These are phyloP conservation scores for Trypanosoma melophagium DNA, from an alignment of 208 protist species.

Conservation along the genomic window DNA sequence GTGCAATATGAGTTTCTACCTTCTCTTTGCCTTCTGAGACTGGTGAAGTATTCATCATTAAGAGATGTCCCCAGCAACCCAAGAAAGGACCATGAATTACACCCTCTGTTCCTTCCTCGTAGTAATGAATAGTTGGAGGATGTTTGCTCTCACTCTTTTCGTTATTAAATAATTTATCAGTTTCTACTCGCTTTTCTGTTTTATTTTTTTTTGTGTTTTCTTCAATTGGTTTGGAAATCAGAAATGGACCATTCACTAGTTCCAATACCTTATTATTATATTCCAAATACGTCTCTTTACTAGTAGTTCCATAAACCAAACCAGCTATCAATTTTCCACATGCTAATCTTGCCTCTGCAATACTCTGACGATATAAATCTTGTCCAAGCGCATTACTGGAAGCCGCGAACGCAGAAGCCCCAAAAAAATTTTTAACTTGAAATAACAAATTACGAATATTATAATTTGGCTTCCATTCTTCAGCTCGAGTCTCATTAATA, in stretches of 20 bases:
- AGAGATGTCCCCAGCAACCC: constrained; percentile 38
- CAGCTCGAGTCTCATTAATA: neutral
- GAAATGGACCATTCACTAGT: constrained; percentile 14
- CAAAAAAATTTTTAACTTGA: constrained; percentile 40
- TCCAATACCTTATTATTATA: neutral
- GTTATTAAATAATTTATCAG: neutral
- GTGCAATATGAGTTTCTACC: neutral
- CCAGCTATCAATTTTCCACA: constrained; percentile 20
- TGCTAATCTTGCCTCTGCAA: constrained; percentile 20
- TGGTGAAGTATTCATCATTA: constrained; percentile 2
- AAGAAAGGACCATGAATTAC: constrained; percentile 27
- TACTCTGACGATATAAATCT: constrained; percentile 29
- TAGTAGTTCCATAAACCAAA: neutral
- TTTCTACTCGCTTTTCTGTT: neutral
- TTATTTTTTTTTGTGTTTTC: neutral
- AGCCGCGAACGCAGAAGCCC: constrained; percentile 30
- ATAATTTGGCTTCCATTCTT: constrained; percentile 30
- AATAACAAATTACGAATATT: constrained; percentile 25
- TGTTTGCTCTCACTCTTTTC: neutral
- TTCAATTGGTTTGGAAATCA: neutral
- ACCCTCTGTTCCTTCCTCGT: neutral
- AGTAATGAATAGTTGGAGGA: constrained; percentile 1
- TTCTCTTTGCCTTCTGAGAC: neutral
- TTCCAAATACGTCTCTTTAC: neutral
- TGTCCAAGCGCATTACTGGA: constrained; percentile 29